Conservation (phyloP, 2,329 filamentous ascomycete genomes). For the Tolypocladium cylindrosporum region DNA sequence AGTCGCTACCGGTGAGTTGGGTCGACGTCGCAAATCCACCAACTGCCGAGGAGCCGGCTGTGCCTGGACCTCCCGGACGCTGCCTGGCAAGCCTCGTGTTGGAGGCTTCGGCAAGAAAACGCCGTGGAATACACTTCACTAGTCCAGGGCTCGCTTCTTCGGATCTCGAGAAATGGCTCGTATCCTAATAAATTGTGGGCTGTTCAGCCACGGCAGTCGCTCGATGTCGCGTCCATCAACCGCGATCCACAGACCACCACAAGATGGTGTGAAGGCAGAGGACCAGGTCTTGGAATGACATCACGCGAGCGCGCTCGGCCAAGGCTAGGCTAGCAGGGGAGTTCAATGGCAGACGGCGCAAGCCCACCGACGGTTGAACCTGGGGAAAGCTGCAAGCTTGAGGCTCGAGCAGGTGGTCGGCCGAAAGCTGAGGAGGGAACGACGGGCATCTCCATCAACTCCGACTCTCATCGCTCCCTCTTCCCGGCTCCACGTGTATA, state of each 20-base stretch:
- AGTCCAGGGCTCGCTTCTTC: not conserved
- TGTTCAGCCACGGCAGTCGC: not conserved
- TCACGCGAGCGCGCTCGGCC: not conserved
- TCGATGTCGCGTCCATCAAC: not conserved
- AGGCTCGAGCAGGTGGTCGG: not conserved
- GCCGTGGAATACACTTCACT: not conserved
- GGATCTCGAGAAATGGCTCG: not conserved
- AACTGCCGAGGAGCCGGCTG: not conserved
- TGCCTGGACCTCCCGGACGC: not conserved
- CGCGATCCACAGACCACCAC: not conserved
- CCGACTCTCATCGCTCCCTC: not conserved
- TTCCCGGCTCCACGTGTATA: not conserved
- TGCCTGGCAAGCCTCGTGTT: not conserved
- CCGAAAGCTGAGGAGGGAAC: not conserved
- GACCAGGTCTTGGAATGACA: not conserved
- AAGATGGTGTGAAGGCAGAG: not conserved
- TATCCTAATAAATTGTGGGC: not conserved
- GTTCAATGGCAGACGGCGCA: not conserved
- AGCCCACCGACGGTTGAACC: not conserved
- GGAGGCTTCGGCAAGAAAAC: not conserved
- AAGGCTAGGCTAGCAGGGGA: not conserved
- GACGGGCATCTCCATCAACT: not conserved
- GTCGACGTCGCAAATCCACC: not conserved
- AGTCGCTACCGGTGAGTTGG: not conserved
- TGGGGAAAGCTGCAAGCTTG: not conserved